phyloP scores from a whole-genome alignment of 2,329 filamentous ascomycete species.

The Aciculosporium take region DNA sequence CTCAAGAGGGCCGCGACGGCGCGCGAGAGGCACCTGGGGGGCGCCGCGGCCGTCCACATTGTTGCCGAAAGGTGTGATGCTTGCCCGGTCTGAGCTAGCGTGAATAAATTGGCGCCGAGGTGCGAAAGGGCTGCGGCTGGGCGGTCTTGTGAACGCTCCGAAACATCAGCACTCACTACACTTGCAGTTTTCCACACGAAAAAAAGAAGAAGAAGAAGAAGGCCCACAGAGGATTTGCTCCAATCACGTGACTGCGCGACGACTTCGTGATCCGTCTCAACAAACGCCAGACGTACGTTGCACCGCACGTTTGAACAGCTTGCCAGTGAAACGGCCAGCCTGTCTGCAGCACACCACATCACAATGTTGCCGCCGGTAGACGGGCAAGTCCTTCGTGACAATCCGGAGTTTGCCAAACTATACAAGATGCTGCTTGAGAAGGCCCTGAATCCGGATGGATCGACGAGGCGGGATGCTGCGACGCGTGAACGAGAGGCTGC shows the following conservation, averaged over 20 bases:
- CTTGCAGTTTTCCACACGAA: no score
- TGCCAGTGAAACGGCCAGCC: neutral
- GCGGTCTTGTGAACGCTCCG: no score
- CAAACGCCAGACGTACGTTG: neutral
- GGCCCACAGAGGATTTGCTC: neutral
- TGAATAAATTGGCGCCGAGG: no score
- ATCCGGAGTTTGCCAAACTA: conserved; percentile 46
- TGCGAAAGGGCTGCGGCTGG: no score
- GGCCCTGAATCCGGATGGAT: conserved; percentile 43
- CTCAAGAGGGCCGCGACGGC: conserved; percentile 8
- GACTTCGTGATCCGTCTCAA: conserved; percentile 13
- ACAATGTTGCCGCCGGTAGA: conserved; percentile 46
- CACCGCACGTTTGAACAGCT: neutral
- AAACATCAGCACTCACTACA: no score
- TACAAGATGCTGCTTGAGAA: conserved; percentile 39
- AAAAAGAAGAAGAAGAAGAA: no score
- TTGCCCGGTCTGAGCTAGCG: no score
- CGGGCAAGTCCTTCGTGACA: conserved; percentile 35
- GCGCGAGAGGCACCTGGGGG: conserved; percentile 8
- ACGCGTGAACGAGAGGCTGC: conserved; percentile 34
- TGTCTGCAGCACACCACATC: neutral
- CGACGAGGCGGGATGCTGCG: conserved; percentile 37
- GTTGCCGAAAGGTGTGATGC: neutral
- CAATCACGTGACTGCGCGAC: conserved; percentile 22
- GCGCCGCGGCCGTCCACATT: conserved; percentile 1